These are phyloP conservation scores for Pugionium cornutum DNA, from an alignment of 345 rosid genomes.

Conservation along the genomic window DNA sequence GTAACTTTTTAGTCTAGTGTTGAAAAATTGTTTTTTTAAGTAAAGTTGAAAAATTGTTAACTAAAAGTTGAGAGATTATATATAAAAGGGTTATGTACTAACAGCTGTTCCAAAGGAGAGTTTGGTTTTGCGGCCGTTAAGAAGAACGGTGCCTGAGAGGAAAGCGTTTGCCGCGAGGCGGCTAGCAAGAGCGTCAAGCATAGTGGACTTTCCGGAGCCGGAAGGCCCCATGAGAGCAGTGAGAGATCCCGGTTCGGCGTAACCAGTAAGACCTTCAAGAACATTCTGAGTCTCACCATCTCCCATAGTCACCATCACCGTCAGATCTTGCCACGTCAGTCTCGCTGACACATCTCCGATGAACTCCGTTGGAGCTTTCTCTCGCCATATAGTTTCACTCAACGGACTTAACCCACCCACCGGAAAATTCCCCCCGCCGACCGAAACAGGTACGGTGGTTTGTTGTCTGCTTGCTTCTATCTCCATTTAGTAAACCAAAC, in stretches of 20 bases:
- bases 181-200: constrained; percentile 85
- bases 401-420: constrained; percentile 74
- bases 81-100: constrained; percentile 35
- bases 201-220: constrained; percentile 91
- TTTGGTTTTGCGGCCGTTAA: constrained; percentile 89
- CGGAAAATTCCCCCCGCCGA: constrained; percentile 42
- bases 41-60: constrained; percentile 2
- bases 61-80: neutral
- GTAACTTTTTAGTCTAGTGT: neutral
- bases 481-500: constrained; percentile 49
- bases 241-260: constrained; percentile 81
- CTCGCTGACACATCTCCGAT: constrained; percentile 85
- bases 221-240: constrained; percentile 98
- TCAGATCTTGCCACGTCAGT: constrained; percentile 91
- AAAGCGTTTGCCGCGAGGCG: constrained; percentile 93
- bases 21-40: too few species aligned
- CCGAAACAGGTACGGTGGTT: constrained; percentile 34
- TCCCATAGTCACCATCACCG: constrained; percentile 68
- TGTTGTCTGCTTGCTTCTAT: constrained; percentile 63
- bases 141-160: constrained; percentile 79
- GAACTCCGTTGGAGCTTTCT: constrained; percentile 52
- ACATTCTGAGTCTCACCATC: constrained; percentile 76
- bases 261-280: constrained; percentile 80
- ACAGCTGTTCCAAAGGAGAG: constrained; percentile 95
- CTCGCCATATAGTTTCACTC: constrained; percentile 79